These are phyloP conservation scores for Juglanconis sp. DNA, from an alignment of 2,329 filamentous ascomycete species.

Conservation along the genomic window DNA sequence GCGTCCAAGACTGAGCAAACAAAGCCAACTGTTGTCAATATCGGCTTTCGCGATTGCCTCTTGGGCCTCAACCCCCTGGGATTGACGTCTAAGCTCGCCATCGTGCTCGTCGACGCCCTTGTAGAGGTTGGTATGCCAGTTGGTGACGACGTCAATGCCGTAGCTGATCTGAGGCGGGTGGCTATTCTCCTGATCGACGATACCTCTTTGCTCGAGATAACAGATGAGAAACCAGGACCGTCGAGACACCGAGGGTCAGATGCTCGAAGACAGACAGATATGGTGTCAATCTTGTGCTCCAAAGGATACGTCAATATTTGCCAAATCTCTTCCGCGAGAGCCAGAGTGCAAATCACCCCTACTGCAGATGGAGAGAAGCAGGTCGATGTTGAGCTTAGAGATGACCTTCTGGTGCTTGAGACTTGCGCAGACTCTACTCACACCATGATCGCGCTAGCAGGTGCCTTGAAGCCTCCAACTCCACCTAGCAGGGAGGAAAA, in stretches of 20 bases:
- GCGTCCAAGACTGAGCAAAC: slow-evolving; percentile 26
- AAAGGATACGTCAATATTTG: slow-evolving; percentile 83
- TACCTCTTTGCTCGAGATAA: slow-evolving; percentile 41
- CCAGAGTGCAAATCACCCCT: slow-evolving; percentile 58
- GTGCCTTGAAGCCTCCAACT: slow-evolving; percentile 77
- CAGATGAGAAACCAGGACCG: slow-evolving; percentile 35
- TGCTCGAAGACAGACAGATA: slow-evolving; percentile 38
- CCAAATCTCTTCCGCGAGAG: slow-evolving; percentile 78
- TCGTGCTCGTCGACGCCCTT: slow-evolving; percentile 76
- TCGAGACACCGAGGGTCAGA: slow-evolving; percentile 33
- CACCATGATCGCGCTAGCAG: slow-evolving; percentile 76
- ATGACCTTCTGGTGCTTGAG: slow-evolving; percentile 85
- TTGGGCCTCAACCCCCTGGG: slow-evolving; percentile 81
- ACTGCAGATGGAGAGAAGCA: slow-evolving; percentile 59
- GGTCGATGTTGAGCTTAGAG: slow-evolving; percentile 76
- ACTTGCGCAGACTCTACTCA: slow-evolving; percentile 97
- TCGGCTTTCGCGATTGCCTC: slow-evolving; percentile 78
- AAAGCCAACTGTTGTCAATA: slow-evolving; percentile 65
- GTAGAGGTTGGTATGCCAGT: slow-evolving; percentile 66
- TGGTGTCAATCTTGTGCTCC: slow-evolving; percentile 55
- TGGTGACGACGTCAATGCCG: slow-evolving; percentile 60
- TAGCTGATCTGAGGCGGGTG: slow-evolving; percentile 71
- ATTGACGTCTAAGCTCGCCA: slow-evolving; percentile 68
- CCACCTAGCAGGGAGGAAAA: slow-evolving; percentile 79
- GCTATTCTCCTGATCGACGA: slow-evolving; percentile 83